phyloP scores from a whole-genome alignment of 441 rosid species.

The Metrosideros polymorpha region DNA sequence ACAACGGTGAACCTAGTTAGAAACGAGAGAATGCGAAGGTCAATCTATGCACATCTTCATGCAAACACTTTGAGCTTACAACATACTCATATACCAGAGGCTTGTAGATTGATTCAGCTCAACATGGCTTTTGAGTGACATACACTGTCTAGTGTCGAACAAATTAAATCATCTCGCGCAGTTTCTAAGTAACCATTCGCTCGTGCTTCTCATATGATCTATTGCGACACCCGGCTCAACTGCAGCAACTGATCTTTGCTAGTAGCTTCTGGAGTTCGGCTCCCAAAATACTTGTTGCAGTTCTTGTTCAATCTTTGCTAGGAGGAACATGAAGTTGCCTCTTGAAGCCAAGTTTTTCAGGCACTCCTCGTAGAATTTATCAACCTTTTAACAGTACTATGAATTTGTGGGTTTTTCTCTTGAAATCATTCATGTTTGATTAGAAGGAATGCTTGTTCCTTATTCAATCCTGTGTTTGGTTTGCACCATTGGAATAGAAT shows the following conservation, averaged over 20 bases:
- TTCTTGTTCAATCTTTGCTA: not conserved
- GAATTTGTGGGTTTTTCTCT: not conserved
- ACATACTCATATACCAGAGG: not conserved
- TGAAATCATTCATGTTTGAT: not conserved
- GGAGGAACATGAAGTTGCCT: not conserved
- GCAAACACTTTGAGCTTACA: not conserved
- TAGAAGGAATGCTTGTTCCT: not conserved
- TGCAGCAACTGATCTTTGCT: not conserved
- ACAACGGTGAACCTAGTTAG: not conserved
- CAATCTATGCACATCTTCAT: not conserved
- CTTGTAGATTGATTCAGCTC: not conserved
- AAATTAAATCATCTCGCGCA: not conserved
- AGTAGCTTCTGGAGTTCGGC: not conserved
- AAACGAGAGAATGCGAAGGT: not conserved
- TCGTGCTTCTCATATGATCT: not conserved
- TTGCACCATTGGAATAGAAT: not conserved
- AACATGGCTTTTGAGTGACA: fast-evolving
- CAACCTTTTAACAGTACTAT: not conserved
- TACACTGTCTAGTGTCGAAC: not conserved
- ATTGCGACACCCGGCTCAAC: not conserved
- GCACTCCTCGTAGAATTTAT: not conserved
- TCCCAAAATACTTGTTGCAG: not conserved
- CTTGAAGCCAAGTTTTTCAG: not conserved
- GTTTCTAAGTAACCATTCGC: not conserved
- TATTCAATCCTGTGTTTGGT: not conserved